Base-by-base conservation (phyloP, 129 eudicot genomes). In the Erigeron canadensis region DNA sequence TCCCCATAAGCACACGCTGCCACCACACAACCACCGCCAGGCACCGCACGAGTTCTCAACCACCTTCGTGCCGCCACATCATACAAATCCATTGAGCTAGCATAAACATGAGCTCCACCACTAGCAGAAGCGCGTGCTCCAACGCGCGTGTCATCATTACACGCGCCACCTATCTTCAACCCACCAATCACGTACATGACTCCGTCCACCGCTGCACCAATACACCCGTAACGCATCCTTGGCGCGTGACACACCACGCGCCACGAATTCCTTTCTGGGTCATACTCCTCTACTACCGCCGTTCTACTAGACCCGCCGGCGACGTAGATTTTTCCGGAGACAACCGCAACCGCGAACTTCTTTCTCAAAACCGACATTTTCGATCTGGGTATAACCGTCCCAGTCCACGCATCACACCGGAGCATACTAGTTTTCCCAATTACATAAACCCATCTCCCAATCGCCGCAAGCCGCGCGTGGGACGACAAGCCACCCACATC, bases 21-120 rank as follows among this genome's bases (percentile, higher is more conserved):
- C 75, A 89, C 98, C 74, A 89, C 89, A 37, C 98, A 92, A 6
- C 98, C 98, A 0, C 98, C 98, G 5, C 89, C 88, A 0, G 96
- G 95, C 0, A 92, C 80, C 0, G 78, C 50, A 0, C 95, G 78
- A 79, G 91, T 85, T 58, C 95, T 80, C 61, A 92, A 63, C 98
- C 98, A 92, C 73, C 57, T 81, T 42, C 82, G 72, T 34, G 82
- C 83, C 63, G 41, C 84, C 65, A 82, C 96, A 40, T 92, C 96
- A 63, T 86, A 92, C 80, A 92, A 63, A 65, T 92, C 98, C 96
- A 92, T 92, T 0, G 98, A 86, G 80, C 96, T 83, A 1, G 98
- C 90, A 46, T 85, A 92, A 1, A 80, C 72, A 10, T 83, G 86
- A 5, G 83, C 86, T 23, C 81, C 84, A 8, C 71, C 71, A 7